These are phyloP conservation scores for Colletotrichum eleusines DNA, from an alignment of 2,329 filamentous ascomycete genomes.

Conservation along the genomic window DNA sequence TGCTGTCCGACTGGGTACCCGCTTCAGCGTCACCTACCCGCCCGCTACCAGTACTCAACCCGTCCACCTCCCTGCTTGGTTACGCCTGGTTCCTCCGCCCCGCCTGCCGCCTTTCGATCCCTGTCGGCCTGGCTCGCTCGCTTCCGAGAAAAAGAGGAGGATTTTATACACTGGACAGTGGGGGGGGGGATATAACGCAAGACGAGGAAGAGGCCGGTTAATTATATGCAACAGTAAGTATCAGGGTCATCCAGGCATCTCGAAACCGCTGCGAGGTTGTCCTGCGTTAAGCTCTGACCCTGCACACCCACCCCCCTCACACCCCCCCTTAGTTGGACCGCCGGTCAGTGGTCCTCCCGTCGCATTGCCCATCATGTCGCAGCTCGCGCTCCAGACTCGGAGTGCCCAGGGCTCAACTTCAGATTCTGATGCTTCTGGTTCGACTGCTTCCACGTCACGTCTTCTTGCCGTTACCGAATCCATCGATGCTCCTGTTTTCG, in stretches of 20 bases:
- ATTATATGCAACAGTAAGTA: slow-evolving; percentile 61
- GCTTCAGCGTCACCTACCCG: background rate
- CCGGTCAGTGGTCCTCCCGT: slow-evolving; percentile 45
- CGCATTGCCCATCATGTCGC: slow-evolving; percentile 65
- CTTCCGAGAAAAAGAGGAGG: slow-evolving; percentile 26
- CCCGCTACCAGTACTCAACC: background rate
- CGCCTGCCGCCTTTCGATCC: slow-evolving; percentile 13
- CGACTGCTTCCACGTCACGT: slow-evolving; percentile 18
- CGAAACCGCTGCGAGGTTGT: slow-evolving; percentile 51
- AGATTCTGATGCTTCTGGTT: slow-evolving; percentile 43
- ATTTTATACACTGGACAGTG: too few species aligned
- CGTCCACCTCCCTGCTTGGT: background rate
- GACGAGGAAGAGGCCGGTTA: slow-evolving; percentile 37
- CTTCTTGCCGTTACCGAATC: slow-evolving; percentile 23
- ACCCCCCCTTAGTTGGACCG: slow-evolving; percentile 45
- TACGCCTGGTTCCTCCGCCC: slow-evolving; percentile 6
- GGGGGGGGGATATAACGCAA: background rate
- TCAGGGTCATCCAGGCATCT: slow-evolving; percentile 57
- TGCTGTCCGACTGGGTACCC: slow-evolving; percentile 2
- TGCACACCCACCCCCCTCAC: slow-evolving; percentile 41
- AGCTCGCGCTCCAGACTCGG: slow-evolving; percentile 59
- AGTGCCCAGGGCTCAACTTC: slow-evolving; percentile 54
- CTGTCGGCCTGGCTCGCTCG: slow-evolving; percentile 17
- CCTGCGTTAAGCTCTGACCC: slow-evolving; percentile 51
- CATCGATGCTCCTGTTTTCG: slow-evolving; percentile 25